phyloP scores from a whole-genome alignment of 148 eudicot genomes.

The Polygonum aviculare region DNA sequence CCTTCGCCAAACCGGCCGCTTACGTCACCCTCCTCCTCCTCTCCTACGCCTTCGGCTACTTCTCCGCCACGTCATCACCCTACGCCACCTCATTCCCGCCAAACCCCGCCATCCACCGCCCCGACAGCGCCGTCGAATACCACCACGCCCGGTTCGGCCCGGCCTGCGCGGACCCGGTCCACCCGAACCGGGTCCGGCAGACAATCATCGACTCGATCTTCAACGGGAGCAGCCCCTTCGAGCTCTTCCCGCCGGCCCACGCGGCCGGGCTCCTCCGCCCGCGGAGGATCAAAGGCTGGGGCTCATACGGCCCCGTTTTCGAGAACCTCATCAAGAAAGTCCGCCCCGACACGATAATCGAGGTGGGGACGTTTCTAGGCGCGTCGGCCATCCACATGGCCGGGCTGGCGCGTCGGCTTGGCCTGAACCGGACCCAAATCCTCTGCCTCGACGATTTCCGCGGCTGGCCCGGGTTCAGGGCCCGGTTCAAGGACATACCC shows the following conservation, averaged over 20 bases:
- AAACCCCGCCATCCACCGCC: not conserved
- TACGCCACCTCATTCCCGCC: conserved; percentile 4
- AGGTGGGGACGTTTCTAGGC: conserved; percentile 65
- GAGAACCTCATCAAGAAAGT: conserved; percentile 38
- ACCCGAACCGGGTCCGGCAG: conserved; percentile 25
- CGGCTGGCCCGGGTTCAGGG: conserved; percentile 57
- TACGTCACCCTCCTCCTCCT: conserved; percentile 3
- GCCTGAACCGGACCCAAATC: conserved; percentile 42
- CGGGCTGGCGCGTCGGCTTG: conserved; percentile 32
- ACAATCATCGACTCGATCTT: conserved; percentile 33
- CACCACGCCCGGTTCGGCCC: conserved; percentile 35
- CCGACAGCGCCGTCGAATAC: not conserved
- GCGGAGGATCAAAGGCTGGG: conserved; percentile 54
- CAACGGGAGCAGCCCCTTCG: conserved; percentile 51
- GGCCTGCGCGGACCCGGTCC: conserved; percentile 26
- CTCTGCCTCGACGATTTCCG: conserved; percentile 72
- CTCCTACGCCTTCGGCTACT: conserved; percentile 4
- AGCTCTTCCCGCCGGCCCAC: conserved; percentile 50
- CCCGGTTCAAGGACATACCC: conserved; percentile 19
- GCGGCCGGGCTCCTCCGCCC: conserved; percentile 21
- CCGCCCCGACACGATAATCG: conserved; percentile 45
- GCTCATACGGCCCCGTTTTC: conserved; percentile 59
- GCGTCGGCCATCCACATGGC: conserved; percentile 82
- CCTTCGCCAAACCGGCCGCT: not conserved
- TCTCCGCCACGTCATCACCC: conserved; percentile 5